Evolutionary conservation across 768 basidiomycete species (phyloP).

Genomic region (Tephrocybe sp.): DNA sequence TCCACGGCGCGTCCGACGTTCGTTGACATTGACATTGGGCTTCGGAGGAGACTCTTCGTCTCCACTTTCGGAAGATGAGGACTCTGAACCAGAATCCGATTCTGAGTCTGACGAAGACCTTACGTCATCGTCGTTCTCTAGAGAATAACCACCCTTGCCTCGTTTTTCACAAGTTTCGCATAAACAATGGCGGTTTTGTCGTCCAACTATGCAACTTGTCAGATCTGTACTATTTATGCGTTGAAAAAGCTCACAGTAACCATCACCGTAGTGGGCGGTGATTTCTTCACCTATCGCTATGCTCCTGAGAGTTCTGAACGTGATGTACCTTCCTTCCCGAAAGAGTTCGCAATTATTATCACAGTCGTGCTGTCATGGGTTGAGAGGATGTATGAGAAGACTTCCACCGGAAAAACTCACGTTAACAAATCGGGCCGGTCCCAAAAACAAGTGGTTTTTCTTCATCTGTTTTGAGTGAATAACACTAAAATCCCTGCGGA

Average conservation of each 20-base stretch:
- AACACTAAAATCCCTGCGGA: slow-evolving; percentile 86
- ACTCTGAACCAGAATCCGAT: slow-evolving; percentile 43
- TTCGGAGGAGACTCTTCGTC: slow-evolving; percentile 34
- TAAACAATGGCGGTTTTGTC: slow-evolving; percentile 71
- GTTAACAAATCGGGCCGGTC: slow-evolving; percentile 90
- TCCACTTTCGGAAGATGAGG: slow-evolving; percentile 35
- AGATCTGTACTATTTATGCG: background rate
- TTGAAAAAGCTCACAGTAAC: slow-evolving; percentile 67
- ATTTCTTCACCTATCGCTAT: slow-evolving; percentile 84
- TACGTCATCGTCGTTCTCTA: slow-evolving; percentile 45
- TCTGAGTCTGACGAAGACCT: slow-evolving; percentile 49
- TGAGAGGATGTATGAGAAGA: slow-evolving; percentile 21
- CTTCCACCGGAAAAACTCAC: slow-evolving; percentile 46
- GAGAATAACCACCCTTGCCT: slow-evolving; percentile 72
- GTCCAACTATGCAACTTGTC: slow-evolving; percentile 45
- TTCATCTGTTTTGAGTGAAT: slow-evolving; percentile 91
- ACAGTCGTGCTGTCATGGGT: slow-evolving; percentile 71
- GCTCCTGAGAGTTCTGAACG: slow-evolving; percentile 77
- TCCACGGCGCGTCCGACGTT: slow-evolving; percentile 76
- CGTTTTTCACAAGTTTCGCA: slow-evolving; percentile 85
- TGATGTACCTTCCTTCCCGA: slow-evolving; percentile 86
- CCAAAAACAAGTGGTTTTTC: slow-evolving; percentile 88
- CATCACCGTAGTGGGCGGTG: slow-evolving; percentile 87
- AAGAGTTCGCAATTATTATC: slow-evolving; percentile 87
- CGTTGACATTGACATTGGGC: slow-evolving; percentile 60